Conservation (phyloP, 768 basidiomycete species). For the Flagelloscypha sp. region DNA sequence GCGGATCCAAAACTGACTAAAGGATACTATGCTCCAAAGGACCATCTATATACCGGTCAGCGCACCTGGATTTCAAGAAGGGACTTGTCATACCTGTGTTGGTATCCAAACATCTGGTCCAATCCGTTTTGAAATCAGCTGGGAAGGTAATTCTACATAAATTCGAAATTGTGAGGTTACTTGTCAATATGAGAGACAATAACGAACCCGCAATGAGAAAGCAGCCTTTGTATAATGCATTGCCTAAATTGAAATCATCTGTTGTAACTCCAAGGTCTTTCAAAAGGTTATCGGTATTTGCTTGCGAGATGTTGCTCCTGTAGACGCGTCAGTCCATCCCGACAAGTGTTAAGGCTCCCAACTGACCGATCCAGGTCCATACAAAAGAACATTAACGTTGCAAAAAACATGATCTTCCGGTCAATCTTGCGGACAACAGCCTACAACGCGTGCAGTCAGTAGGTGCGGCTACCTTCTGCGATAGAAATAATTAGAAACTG, state of each 20-base stretch:
- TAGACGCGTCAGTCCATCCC: too few species aligned
- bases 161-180: conserved; percentile 6
- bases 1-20: conserved; percentile 51
- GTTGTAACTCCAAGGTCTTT: conserved; percentile 51
- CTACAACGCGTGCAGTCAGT: conserved; percentile 18
- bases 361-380: conserved; percentile 55
- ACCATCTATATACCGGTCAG: conserved; percentile 29
- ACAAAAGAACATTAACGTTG: conserved; percentile 55
- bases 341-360: too few species aligned
- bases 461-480: not conserved
- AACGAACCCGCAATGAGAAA: conserved; percentile 34
- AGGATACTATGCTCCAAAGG: conserved; percentile 47
- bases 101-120: conserved; percentile 66
- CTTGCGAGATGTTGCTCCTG: conserved; percentile 54
- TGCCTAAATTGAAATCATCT: conserved; percentile 57
- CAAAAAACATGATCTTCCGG: conserved; percentile 51
- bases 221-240: conserved; percentile 44
- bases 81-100: conserved; percentile 31
- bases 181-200: not conserved
- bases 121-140: conserved; percentile 57
- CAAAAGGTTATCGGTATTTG: conserved; percentile 66
- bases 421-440: conserved; percentile 53
- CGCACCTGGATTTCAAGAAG: not conserved
- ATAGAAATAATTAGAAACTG: conserved; percentile 7
- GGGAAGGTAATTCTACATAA: conserved; percentile 49